Evolutionary conservation across 768 basidiomycete species (phyloP), one percentile per base, ranked within the genome.

Genomic region (Pleurotus platypus): DNA sequence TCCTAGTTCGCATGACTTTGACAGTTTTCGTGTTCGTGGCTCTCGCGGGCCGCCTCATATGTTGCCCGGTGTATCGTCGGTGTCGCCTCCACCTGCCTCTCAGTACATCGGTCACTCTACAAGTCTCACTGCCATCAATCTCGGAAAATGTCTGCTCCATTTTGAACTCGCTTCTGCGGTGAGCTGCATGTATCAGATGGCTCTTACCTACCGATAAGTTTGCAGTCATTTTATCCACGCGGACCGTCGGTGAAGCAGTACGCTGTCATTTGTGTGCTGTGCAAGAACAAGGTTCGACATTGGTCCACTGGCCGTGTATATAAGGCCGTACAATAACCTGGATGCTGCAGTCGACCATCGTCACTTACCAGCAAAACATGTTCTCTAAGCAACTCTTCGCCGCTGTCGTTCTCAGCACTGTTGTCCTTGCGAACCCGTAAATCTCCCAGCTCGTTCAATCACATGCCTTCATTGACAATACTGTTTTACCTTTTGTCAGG

Each of bases 341-440:
- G 30, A 9, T 35, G 3, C 8, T 35, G 8, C 30, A 35, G 30
- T 35, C 30, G 30, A 35, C 2, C 30, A 35, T 35, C 30, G 30
- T 35, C 30, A 45, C 42, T 45, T 22, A n/a, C 20, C n/a, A n/a
- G 42, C n/a, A 16, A 45, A 49, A 49, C n/a, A 49, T 49, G 48
- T 49, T 49, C 48, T 49, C 48, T 16, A 49, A 49, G 48, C 24
- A 49, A 18, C 24, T 49, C 48, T 49, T 49, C 16, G n/a, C 48
- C n/a, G n/a, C 24, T n/a, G 24, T 27, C 24, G 15, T 49, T 13
- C 48, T 49, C 24, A 13, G 48, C 48, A 53, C 61, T 5, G 30
- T 64, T 20, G 65, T 58, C 43, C 47, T 53, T 35, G 64, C 62
- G 18, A 63, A 64, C 35, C 63, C 62, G 65, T 66, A 42, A 43